Conservation (phyloP, 1,284 basidiomycete species). For the Melampsora americana region DNA sequence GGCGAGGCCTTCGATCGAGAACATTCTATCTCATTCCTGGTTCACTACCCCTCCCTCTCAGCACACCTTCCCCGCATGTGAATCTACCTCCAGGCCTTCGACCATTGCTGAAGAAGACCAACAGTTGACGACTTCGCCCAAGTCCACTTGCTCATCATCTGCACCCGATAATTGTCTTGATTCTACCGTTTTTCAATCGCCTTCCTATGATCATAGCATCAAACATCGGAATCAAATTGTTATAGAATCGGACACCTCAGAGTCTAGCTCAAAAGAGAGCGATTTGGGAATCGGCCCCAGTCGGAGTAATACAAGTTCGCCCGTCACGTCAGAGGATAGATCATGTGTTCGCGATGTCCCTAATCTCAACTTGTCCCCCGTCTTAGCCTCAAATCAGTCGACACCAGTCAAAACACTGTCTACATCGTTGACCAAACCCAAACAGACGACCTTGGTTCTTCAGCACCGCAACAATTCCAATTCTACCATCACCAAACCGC, state of each 20-base stretch:
- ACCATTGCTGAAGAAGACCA: slow-evolving; percentile 33
- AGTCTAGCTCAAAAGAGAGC: slow-evolving; percentile 48
- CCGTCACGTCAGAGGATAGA: slow-evolving; percentile 48
- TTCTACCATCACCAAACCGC: slow-evolving; percentile 39
- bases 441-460: neutral
- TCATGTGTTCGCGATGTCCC: slow-evolving; percentile 28
- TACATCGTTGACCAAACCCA: slow-evolving; percentile 11
- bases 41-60: slow-evolving; percentile 62
- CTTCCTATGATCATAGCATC: slow-evolving; percentile 2
- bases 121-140: slow-evolving; percentile 36
- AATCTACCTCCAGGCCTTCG: slow-evolving; percentile 31
- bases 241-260: slow-evolving; percentile 45
- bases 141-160: slow-evolving; percentile 47
- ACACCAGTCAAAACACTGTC: slow-evolving; percentile 26
- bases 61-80: slow-evolving; percentile 47
- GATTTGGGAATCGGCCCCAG: slow-evolving; percentile 50
- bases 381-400: slow-evolving; percentile 45
- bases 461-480: slow-evolving; percentile 40
- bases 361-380: slow-evolving; percentile 25
- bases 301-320: slow-evolving; percentile 50
- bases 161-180: slow-evolving; percentile 46
- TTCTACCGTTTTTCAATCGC: slow-evolving; percentile 5
- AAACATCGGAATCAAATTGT: slow-evolving; percentile 10
- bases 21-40: slow-evolving; percentile 86
- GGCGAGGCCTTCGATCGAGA: slow-evolving; percentile 73